Base-by-base conservation (phyloP, 331 rosid species). In the Saraca asoca region DNA sequence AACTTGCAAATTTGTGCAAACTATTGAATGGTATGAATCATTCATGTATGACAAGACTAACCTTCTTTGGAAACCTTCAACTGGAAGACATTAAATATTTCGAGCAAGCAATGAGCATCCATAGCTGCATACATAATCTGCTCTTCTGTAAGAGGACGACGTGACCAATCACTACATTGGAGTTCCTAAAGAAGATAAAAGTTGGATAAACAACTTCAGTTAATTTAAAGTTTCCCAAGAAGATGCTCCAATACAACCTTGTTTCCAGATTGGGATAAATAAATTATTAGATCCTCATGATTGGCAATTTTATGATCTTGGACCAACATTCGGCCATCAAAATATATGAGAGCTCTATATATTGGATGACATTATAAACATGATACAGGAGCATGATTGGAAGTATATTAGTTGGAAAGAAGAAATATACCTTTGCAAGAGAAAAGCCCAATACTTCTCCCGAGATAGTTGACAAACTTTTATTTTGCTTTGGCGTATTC, bases 81-180 rank as follows among this genome's bases (percentile, higher is more conserved):
- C 74, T 65, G 76, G 76, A 93, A 90, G 76, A 84, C 61, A 54
- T 78, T 75, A 81, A 87, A 93, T 84, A 93, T 82, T 72, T 88
- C 79, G 3, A 93, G 87, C 91, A 93, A 86, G 89, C 95, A 87
- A 48, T 93, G 95, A 79, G 98, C 96, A 72, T 93, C 98, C 90
- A 79, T 70, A 44, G 98, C 91, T 67, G 98, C 98, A 69, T 87
- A 93, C 42, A 69, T 73, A 66, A 79, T 82, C 86, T 93, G 97
- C 77, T 80, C 97, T 78, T 90, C 96, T 58, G 98, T 81, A 71
- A 93, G 98, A 62, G 98, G 97, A 68, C 98, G 91, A 17, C 34
- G 59, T 48, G 98, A 93, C 98, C 98, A 93, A 76, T 93, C 98
- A 80, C 98, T 93, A 88, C 96, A 90, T 88, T 93, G 96, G 75